Conservation (phyloP, 2,329 filamentous ascomycete species). For the Beauveria brongniartii region DNA sequence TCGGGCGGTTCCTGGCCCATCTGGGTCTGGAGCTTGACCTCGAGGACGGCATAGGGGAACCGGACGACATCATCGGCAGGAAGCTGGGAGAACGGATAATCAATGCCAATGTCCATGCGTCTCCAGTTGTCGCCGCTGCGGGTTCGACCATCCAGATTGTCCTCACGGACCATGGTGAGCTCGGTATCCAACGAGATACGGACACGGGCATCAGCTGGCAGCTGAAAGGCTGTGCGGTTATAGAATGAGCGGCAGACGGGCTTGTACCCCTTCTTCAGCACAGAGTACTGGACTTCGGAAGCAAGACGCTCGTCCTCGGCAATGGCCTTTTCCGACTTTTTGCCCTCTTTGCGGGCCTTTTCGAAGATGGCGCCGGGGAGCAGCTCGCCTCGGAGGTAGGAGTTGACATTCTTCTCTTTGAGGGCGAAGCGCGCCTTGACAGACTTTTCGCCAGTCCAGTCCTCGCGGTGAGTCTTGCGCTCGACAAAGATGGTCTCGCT, state of each 20-base stretch:
- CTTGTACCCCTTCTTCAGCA: conserved; percentile 75
- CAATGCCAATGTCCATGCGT: conserved; percentile 93
- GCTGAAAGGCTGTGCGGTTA: conserved; percentile 94
- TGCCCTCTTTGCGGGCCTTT: conserved; percentile 90
- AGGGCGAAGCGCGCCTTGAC: conserved; percentile 93
- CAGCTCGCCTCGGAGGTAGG: conserved; percentile 76
- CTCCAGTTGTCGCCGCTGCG: conserved; percentile 88
- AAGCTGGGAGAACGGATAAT: conserved; percentile 87
- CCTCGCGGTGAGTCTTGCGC: conserved; percentile 94
- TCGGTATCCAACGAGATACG: conserved; percentile 96
- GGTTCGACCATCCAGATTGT: conserved; percentile 75
- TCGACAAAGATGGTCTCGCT: conserved; percentile 94
- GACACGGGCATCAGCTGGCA: conserved; percentile 90
- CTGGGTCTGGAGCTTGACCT: conserved; percentile 97
- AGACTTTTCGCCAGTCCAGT: conserved; percentile 98
- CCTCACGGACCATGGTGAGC: conserved; percentile 88
- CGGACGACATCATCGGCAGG: conserved; percentile 76
- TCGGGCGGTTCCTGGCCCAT: conserved; percentile 89
- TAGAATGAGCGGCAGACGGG: conserved; percentile 96
- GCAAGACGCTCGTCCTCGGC: conserved; percentile 84
- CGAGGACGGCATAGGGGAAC: conserved; percentile 92
- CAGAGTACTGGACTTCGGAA: conserved; percentile 86
- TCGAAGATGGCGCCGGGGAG: conserved; percentile 88
- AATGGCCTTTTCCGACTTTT: conserved; percentile 88
- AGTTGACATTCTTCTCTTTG: conserved; percentile 97